phyloP scores from a whole-genome alignment of 257 asterid genomes.

The Solanum neorickii region DNA sequence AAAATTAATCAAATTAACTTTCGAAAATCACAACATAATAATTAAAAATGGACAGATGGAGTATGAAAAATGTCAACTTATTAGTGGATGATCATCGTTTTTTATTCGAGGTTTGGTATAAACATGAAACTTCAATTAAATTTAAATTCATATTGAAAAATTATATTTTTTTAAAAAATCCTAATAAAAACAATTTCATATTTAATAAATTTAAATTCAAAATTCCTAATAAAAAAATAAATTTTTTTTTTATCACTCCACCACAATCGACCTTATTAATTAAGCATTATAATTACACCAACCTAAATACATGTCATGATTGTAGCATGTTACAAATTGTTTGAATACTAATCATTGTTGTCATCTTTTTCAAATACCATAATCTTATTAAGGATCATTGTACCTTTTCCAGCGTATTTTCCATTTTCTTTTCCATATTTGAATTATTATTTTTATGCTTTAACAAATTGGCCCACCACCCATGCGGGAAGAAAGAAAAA shows the following conservation, averaged over 20 bases:
- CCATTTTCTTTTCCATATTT: neutral
- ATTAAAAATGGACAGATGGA: no score
- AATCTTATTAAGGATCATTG: neutral
- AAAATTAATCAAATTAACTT: no score
- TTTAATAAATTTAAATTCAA: neutral
- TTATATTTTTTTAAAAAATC: neutral
- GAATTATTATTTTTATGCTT: neutral
- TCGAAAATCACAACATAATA: no score
- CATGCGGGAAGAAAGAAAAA: neutral
- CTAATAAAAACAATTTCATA: rapidly evolving
- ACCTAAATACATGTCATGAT: neutral
- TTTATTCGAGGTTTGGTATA: neutral
- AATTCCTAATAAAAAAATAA: neutral
- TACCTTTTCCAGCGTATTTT: neutral
- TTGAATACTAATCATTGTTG: neutral
- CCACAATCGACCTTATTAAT: neutral
- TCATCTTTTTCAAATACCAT: neutral
- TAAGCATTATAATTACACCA: neutral
- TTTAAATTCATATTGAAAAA: neutral
- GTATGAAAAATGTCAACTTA: neutral
- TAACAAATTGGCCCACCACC: neutral
- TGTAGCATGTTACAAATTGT: neutral
- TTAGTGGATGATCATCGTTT: neutral
- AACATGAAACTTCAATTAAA: neutral
- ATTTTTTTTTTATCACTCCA: neutral